phyloP scores from a whole-genome alignment of 2,329 filamentous ascomycete species.

The Xylariomycetidae sp. region DNA sequence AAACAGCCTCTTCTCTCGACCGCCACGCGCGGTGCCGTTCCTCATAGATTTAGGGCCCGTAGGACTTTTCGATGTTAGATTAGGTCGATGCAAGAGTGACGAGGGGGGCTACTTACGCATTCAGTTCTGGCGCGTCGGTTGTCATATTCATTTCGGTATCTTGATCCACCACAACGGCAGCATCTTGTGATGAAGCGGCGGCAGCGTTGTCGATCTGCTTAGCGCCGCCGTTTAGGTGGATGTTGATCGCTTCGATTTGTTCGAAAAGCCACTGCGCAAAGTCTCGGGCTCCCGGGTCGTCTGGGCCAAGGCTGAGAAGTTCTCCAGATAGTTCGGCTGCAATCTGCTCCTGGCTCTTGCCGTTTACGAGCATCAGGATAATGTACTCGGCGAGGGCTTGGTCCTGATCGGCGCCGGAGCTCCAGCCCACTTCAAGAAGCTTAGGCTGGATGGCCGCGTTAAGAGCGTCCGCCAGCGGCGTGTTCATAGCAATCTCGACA shows the following conservation, averaged over 20 bases:
- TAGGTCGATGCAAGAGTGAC: slow-evolving; percentile 1
- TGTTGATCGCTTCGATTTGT: slow-evolving; percentile 66
- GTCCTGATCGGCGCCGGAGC: slow-evolving; percentile 69
- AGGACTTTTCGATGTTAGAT: no score
- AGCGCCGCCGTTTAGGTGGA: slow-evolving; percentile 52
- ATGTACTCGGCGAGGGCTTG: slow-evolving; percentile 92
- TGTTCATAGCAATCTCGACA: slow-evolving; percentile 69
- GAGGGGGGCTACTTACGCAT: slow-evolving; percentile 47
- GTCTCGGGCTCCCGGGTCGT: slow-evolving; percentile 75
- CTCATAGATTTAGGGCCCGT: slow-evolving; percentile 96
- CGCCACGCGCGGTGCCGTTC: slow-evolving; percentile 42
- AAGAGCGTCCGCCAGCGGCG: slow-evolving; percentile 80
- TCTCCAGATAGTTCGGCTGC: slow-evolving; percentile 83
- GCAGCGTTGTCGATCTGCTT: slow-evolving; percentile 25
- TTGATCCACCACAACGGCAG: slow-evolving; percentile 37
- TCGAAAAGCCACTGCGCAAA: slow-evolving; percentile 95
- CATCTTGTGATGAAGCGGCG: slow-evolving; percentile 18
- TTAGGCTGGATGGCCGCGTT: slow-evolving; percentile 83
- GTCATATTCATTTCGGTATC: slow-evolving; percentile 71
- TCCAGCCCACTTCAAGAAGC: slow-evolving; percentile 90
- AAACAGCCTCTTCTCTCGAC: slow-evolving; percentile 76
- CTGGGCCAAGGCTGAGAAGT: slow-evolving; percentile 73
- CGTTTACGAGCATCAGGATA: slow-evolving; percentile 93
- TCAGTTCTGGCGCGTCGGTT: slow-evolving; percentile 42
- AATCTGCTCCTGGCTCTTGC: slow-evolving; percentile 87